Percentiles rank a stretch among this genome's conserved stretches.
phyloP scores from a whole-genome alignment of 441 rosid genomes.

The Gossypium aridum region DNA sequence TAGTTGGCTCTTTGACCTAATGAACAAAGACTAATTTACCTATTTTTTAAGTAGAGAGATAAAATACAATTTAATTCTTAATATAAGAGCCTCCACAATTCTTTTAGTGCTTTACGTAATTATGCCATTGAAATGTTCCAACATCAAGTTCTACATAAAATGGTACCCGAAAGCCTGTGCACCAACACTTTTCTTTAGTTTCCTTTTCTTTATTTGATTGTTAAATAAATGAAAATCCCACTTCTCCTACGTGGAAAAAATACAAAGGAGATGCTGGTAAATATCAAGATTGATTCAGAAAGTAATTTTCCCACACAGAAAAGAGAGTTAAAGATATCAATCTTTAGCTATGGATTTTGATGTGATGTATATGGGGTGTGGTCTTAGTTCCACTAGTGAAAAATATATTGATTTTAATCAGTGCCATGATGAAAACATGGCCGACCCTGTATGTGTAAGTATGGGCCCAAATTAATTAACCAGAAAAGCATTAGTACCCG shows the following conservation, averaged over 20 bases:
- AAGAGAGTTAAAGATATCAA: background rate
- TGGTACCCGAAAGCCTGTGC: too few species aligned
- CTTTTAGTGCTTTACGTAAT: too few species aligned
- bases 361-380: background rate
- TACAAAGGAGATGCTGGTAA: slow-evolving; percentile 11
- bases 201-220: slow-evolving; percentile 22
- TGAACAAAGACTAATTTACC: too few species aligned
- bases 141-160: too few species aligned
- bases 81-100: too few species aligned
- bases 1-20: too few species aligned
- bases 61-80: too few species aligned
- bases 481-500: slow-evolving; percentile 24
- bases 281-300: background rate
- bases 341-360: slow-evolving; percentile 15
- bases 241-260: slow-evolving; percentile 33
- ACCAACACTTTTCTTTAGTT: background rate
- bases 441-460: slow-evolving; percentile 25
- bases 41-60: too few species aligned
- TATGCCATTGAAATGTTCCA: too few species aligned
- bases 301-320: background rate
- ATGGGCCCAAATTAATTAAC: slow-evolving; percentile 23
- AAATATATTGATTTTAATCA: slow-evolving; percentile 26
- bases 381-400: slow-evolving; percentile 39
- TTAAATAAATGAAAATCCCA: slow-evolving; percentile 26
- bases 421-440: slow-evolving; percentile 29